Percentiles rank a stretch among this genome's conserved stretches.
phyloP scores from a whole-genome alignment of 2,329 filamentous ascomycete genomes.

The Lasiodiplodia citricola region DNA sequence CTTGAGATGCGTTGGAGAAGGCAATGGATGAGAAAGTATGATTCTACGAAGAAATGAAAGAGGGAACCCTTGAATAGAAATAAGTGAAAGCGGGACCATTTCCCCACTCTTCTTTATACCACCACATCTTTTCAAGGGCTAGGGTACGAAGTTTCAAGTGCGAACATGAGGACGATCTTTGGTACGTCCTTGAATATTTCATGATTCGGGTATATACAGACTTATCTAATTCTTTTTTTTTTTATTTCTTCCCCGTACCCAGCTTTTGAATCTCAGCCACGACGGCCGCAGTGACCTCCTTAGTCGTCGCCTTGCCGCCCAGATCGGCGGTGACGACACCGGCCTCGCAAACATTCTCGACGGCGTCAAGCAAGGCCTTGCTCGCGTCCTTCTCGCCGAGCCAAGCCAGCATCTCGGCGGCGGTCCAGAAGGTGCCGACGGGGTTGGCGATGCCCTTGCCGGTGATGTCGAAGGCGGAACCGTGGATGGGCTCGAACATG shows the following conservation, averaged over 20 bases:
- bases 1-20: too few species aligned
- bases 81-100: too few species aligned
- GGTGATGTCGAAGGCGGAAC: conserved; percentile 64
- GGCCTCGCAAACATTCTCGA: conserved; percentile 59
- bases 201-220: neutral
- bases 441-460: conserved; percentile 64
- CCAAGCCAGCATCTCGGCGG: conserved; percentile 64
- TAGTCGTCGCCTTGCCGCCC: conserved; percentile 52
- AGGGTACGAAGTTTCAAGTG: too few species aligned
- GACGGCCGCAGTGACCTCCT: conserved; percentile 51
- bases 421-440: conserved; percentile 65
- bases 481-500: conserved; percentile 68
- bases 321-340: conserved; percentile 61
- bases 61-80: too few species aligned
- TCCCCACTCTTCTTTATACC: too few species aligned
- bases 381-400: conserved; percentile 60
- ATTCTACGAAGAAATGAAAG: too few species aligned
- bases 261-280: conserved; percentile 43
- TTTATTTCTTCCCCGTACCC: neutral
- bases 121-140: too few species aligned
- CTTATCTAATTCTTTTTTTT: neutral
- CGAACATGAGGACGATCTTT: too few species aligned
- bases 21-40: too few species aligned
- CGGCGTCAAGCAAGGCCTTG: conserved; percentile 55
- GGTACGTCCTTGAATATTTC: too few species aligned